Evolutionary conservation across 257 asterid genomes (phyloP).

Genomic region (Knoxia roxburghii): DNA sequence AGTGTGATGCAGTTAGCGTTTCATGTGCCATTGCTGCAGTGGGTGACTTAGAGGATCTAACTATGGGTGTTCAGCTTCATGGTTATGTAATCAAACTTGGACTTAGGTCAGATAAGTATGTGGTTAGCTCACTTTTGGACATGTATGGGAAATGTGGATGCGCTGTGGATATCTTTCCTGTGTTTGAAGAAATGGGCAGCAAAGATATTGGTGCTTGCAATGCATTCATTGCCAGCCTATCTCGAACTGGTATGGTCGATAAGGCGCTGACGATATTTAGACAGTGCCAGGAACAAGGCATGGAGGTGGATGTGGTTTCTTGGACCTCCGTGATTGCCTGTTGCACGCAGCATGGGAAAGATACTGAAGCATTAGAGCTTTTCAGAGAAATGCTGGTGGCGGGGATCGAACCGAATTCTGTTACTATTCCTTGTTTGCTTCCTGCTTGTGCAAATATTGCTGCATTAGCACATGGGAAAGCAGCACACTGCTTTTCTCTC

Average conservation of each 20-base stretch:
- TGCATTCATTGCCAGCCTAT: slow-evolving; percentile 69
- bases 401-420: slow-evolving; percentile 63
- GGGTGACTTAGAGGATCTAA: slow-evolving; percentile 49
- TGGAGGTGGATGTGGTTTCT: slow-evolving; percentile 74
- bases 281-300: slow-evolving; percentile 33
- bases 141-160: slow-evolving; percentile 70
- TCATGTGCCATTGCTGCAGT: slow-evolving; percentile 87
- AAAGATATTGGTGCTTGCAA: slow-evolving; percentile 65
- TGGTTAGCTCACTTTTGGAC: slow-evolving; percentile 67
- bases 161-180: slow-evolving; percentile 44
- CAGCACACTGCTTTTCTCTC: slow-evolving; percentile 73
- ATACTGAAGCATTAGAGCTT: slow-evolving; percentile 72
- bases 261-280: slow-evolving; percentile 52
- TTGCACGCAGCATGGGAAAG: slow-evolving; percentile 84
- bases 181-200: slow-evolving; percentile 47
- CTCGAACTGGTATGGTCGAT: slow-evolving; percentile 70
- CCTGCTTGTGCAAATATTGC: slow-evolving; percentile 91
- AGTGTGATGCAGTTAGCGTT: slow-evolving; percentile 57
- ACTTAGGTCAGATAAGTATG: slow-evolving; percentile 53
- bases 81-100: slow-evolving; percentile 57
- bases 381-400: slow-evolving; percentile 73
- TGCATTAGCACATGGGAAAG: slow-evolving; percentile 75
- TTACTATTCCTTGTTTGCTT: slow-evolving; percentile 82
- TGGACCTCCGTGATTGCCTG: slow-evolving; percentile 90
- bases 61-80: slow-evolving; percentile 64